Evolutionary conservation across 2,329 filamentous ascomycete genomes (phyloP), one percentile per base, ranked within the genome.

Genomic region (Chlorencoelia australis): DNA sequence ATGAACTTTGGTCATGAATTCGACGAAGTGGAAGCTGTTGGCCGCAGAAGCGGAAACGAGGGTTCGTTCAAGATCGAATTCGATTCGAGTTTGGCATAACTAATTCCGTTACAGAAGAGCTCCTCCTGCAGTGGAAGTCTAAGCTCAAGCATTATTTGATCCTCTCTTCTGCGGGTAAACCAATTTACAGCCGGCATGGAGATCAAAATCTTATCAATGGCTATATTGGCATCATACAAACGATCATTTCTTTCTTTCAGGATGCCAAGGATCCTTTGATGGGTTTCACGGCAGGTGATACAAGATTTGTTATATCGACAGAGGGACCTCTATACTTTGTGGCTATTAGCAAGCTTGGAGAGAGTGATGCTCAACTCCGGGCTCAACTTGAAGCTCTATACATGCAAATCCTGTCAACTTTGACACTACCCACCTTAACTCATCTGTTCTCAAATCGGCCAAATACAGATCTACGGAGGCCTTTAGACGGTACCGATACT

Each of bases 111-210:
- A 48, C 59, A 37, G 58, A 60, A 30, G 56, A 59, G 21, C 56
- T 62, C 17, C 66, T 94, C 26, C 63, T 66, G 11, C 68, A 78
- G 45, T 98, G 88, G 88, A 91, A 87, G 56, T 75, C 82, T 24
- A 96, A 96, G 63, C 69, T 88, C 44, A 98, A 98, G 61, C 91
- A 98, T 61, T 98, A 94, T 59, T 76, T 98, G 61, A 94, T 98
- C 51, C 67, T 98, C 2, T 96, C 91, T 2, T 89, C 87, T 10
- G 89, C 93, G 7, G 91, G 91, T 14, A 98, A 98, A 58, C 93
- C 91, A 8, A 93, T 98, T 32, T 98, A 89, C 69, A 96, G 87
- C 53, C 75, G 93, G 32, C 89, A 98, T 56, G 91, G 93, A 26
- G 86, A 95, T 49, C 72, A 94, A 47, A 78, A 81, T 37, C 66